Conservation (phyloP, 805 yeast genomes). For the Phaffomyces thermotolerans region DNA sequence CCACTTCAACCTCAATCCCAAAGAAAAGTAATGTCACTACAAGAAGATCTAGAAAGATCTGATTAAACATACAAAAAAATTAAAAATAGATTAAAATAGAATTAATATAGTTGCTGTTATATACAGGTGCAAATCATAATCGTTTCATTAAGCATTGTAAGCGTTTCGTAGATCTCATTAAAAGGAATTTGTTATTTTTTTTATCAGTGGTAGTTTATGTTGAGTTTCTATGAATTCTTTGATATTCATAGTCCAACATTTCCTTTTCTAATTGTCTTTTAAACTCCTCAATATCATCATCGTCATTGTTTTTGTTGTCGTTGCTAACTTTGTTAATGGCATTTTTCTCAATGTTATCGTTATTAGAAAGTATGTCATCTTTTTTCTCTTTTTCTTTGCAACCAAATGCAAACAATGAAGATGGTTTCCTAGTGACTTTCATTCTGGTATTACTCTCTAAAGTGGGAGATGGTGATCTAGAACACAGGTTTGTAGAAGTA, state of each 20-base stretch:
- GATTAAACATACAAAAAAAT: background rate
- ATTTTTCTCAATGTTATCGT: slow-evolving; percentile 4
- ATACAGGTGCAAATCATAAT: background rate
- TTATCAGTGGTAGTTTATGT: background rate
- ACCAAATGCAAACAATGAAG: background rate
- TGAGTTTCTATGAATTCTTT: slow-evolving; percentile 9
- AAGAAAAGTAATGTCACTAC: background rate
- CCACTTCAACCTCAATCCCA: background rate
- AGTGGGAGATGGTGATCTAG: background rate
- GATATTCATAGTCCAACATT: slow-evolving; percentile 16
- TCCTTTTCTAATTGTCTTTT: slow-evolving; percentile 17
- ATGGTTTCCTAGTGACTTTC: background rate
- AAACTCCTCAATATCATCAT: slow-evolving; percentile 20
- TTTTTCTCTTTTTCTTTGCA: background rate
- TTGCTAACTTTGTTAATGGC: background rate
- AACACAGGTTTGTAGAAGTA: background rate
- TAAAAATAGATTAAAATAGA: too few species aligned
- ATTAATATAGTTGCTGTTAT: background rate
- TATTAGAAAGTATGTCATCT: background rate
- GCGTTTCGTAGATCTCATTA: too few species aligned
- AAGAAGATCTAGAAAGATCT: background rate
- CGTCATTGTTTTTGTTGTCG: slow-evolving; percentile 3
- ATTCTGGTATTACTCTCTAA: background rate
- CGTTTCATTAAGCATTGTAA: background rate
- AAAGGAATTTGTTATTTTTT: too few species aligned